phyloP scores from a whole-genome alignment of 2,329 filamentous ascomycete genomes.

The Penicillium oxalicum region DNA sequence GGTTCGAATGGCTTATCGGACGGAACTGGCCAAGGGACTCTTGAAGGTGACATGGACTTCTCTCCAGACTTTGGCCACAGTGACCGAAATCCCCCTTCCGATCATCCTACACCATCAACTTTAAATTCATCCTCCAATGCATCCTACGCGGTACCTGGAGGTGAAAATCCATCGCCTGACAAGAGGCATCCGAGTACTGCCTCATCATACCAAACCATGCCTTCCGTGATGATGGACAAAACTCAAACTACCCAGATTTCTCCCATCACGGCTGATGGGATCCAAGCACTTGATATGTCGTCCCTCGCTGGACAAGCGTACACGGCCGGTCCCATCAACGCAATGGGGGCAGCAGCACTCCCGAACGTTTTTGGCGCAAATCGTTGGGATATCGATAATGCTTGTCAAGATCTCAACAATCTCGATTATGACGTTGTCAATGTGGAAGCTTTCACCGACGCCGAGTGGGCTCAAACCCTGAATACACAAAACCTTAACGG shows the following conservation, averaged over 20 bases:
- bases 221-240: constrained; percentile 13
- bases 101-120: constrained; percentile 33
- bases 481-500: constrained; percentile 13
- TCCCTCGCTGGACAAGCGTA: constrained; percentile 15
- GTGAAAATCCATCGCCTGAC: constrained; percentile 24
- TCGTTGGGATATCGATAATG: constrained; percentile 26
- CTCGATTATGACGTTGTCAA: constrained; percentile 16
- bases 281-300: constrained; percentile 12
- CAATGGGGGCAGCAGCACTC: constrained; percentile 15
- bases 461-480: constrained; percentile 34
- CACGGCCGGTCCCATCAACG: constrained; percentile 9
- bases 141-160: constrained; percentile 28
- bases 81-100: constrained; percentile 29
- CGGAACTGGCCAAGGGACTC: constrained; percentile 1
- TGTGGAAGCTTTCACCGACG: constrained; percentile 27
- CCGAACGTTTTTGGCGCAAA: constrained; percentile 23
- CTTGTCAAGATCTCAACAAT: constrained; percentile 11
- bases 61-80: constrained; percentile 27
- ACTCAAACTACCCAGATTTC: constrained; percentile 11
- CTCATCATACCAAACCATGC: constrained; percentile 7
- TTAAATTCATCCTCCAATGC: constrained; percentile 35
- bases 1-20: background rate
- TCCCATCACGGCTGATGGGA: constrained; percentile 11
- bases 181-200: constrained; percentile 19
- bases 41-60: constrained; percentile 29